Evolutionary conservation across 2,329 filamentous ascomycete species (phyloP).

Genomic region (Fusarium tricinctum): DNA sequence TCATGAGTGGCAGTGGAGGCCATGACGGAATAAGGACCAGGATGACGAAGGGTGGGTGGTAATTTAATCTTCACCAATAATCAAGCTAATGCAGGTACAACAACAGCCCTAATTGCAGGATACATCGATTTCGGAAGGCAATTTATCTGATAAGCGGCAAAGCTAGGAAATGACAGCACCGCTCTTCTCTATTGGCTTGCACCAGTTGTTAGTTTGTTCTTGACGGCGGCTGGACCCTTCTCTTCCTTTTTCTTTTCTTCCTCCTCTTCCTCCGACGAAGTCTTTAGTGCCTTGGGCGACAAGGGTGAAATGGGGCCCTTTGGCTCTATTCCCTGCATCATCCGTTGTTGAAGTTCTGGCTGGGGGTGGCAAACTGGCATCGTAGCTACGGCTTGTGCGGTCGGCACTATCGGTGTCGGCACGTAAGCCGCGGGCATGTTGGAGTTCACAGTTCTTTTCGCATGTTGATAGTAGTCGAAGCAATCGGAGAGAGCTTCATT

Average conservation of each 20-base stretch:
- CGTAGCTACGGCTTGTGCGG: constrained; percentile 16
- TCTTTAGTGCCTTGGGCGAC: neutral
- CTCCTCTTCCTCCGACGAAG: constrained; percentile 21
- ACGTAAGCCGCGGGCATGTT: constrained; percentile 63
- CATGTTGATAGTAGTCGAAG: constrained; percentile 61
- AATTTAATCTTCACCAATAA: constrained; percentile 36
- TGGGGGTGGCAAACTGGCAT: neutral
- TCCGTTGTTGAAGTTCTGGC: neutral
- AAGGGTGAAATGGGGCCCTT: constrained; percentile 1
- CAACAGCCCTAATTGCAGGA: constrained; percentile 26
- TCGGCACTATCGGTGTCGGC: constrained; percentile 40
- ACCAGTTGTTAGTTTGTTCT: constrained; percentile 19
- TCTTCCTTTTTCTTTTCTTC: constrained; percentile 29
- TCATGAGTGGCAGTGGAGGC: neutral
- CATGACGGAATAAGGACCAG: constrained; percentile 19
- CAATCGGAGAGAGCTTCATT: constrained; percentile 64
- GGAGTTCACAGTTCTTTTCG: constrained; percentile 62
- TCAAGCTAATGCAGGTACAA: constrained; percentile 42
- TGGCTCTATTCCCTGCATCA: neutral
- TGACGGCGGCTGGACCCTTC: constrained; percentile 26
- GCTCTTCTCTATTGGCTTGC: constrained; percentile 7
- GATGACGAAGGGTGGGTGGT: constrained; percentile 20
- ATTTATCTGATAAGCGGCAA: constrained; percentile 36
- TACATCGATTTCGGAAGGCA: constrained; percentile 33
- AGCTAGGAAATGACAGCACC: constrained; percentile 35